Conservation (phyloP, 1,139 yeast species). For the Candida labiduridarum region DNA sequence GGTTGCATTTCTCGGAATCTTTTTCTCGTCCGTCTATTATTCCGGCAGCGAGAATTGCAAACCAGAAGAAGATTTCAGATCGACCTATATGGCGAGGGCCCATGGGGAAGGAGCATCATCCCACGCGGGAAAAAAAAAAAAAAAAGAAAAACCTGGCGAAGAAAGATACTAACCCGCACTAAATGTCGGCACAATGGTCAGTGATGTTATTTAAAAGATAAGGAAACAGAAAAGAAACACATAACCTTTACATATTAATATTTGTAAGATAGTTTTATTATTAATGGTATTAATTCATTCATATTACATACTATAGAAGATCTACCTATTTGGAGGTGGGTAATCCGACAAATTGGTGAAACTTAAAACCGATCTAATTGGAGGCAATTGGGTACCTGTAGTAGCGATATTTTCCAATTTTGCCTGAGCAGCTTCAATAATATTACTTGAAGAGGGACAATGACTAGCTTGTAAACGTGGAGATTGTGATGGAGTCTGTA, state of each 20-base stretch:
- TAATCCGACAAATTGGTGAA: slow-evolving; percentile 24
- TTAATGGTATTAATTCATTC: background rate
- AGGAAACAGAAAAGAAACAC: background rate
- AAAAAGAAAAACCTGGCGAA: too few species aligned
- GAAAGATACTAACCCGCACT: too few species aligned
- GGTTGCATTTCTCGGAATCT: background rate
- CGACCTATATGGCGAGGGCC: too few species aligned
- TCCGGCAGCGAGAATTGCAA: slow-evolving; percentile 14
- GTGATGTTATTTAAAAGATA: background rate
- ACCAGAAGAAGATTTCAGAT: too few species aligned
- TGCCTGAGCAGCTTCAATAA: slow-evolving; percentile 25
- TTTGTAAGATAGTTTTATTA: background rate
- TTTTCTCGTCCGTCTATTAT: background rate
- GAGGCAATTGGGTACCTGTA: slow-evolving; percentile 46
- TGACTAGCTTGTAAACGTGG: slow-evolving; percentile 39
- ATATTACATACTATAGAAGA: background rate
- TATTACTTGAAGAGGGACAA: slow-evolving; percentile 6
- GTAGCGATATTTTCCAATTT: slow-evolving; percentile 39
- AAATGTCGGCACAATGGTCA: too few species aligned
- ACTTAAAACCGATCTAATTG: slow-evolving; percentile 44
- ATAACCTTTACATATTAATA: background rate
- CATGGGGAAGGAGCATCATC: too few species aligned
- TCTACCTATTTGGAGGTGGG: slow-evolving; percentile 7
- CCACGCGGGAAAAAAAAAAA: too few species aligned
- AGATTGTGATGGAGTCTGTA: slow-evolving; percentile 45